These are phyloP conservation scores for Pulveroboletus sp. DNA, from an alignment of 1,284 basidiomycete species.

Conservation along the genomic window DNA sequence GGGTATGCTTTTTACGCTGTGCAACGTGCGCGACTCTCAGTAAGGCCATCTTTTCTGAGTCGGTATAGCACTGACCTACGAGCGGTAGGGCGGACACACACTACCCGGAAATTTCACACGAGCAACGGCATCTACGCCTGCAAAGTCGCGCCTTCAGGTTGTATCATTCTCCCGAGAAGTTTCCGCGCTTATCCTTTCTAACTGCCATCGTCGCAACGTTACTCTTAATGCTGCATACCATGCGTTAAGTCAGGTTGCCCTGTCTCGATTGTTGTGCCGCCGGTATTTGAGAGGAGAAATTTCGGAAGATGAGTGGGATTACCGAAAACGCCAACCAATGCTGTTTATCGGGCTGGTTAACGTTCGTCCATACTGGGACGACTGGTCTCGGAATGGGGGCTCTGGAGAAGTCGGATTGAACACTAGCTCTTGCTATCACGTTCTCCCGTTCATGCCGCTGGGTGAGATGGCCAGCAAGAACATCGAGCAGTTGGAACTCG, in stretches of 20 bases:
- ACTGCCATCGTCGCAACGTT: slow-evolving; percentile 39
- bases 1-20: slow-evolving; percentile 38
- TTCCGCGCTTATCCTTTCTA: slow-evolving; percentile 28
- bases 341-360: slow-evolving; percentile 47
- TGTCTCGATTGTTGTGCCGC: slow-evolving; percentile 47
- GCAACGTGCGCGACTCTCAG: slow-evolving; percentile 33
- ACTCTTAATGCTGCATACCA: slow-evolving; percentile 51
- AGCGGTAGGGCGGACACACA: slow-evolving; percentile 50
- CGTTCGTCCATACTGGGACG: slow-evolving; percentile 46
- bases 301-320: slow-evolving; percentile 47
- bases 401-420: slow-evolving; percentile 39
- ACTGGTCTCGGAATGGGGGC: slow-evolving; percentile 47
- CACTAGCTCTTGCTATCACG: slow-evolving; percentile 45
- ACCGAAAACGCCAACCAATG: slow-evolving; percentile 48
- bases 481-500: slow-evolving; percentile 23
- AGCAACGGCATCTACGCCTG: slow-evolving; percentile 37
- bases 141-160: slow-evolving; percentile 30
- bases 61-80: neutral
- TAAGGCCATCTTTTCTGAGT: slow-evolving; percentile 13
- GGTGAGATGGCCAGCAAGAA: slow-evolving; percentile 21
- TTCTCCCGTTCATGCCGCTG: slow-evolving; percentile 49
- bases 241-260: slow-evolving; percentile 47
- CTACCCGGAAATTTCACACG: slow-evolving; percentile 41
- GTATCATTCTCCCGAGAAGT: slow-evolving; percentile 27
- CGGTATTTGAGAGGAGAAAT: slow-evolving; percentile 46